Conservation (phyloP, 306 rosid genomes). For the Medicago truncatula region MtrunA17r5.0-ANR NC_053048.1:37208001-37208500, state of each 20-base stretch:
- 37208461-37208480: conserved; percentile 8
- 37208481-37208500: background rate
- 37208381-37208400: background rate
- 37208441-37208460: background rate
- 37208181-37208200: conserved; percentile 99
- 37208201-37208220: conserved; percentile 89
- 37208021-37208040: conserved; percentile 96
- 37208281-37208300: conserved; percentile 96
- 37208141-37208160: conserved; percentile 98
- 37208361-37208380: conserved; percentile 56
- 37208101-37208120: conserved; percentile 99
- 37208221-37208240: conserved; percentile 97
- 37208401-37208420: background rate
- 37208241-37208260: conserved; percentile 95
- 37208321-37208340: conserved; percentile 80
- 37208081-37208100: conserved; percentile 97
- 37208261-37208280: conserved; percentile 94
- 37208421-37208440: background rate
- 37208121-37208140: conserved; percentile 99
- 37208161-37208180: conserved; percentile 95
- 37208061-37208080: conserved; percentile 98
- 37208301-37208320: conserved; percentile 91
- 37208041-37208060: conserved; percentile 95
- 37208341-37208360: conserved; percentile 95
- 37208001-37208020: conserved; percentile 93